phyloP scores from a whole-genome alignment of 225 moss, liverwort and hornwort species.

The Neckera pumila region DNA sequence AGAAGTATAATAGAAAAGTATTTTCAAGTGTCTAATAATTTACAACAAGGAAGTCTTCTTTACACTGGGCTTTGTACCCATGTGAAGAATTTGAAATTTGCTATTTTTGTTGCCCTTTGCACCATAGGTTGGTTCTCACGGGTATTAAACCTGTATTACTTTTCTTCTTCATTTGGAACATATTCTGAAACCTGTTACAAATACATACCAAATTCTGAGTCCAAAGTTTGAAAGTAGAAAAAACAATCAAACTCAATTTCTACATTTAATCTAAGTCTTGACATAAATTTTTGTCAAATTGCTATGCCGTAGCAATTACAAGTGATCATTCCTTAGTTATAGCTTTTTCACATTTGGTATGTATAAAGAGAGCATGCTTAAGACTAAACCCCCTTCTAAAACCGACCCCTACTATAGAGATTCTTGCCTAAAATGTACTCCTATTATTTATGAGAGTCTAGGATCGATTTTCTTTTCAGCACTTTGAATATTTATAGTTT shows the following conservation, averaged over 20 bases:
- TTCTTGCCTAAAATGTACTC: no score
- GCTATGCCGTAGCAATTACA: fast-evolving
- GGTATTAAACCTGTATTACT: not conserved
- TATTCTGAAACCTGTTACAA: not conserved
- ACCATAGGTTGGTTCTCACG: not conserved
- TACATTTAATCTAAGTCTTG: not conserved
- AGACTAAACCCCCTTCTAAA: no score
- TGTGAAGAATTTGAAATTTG: no score
- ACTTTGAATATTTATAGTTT: no score
- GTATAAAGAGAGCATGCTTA: fast-evolving
- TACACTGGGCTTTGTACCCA: no score
- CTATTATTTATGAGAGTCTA: no score
- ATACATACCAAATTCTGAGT: not conserved
- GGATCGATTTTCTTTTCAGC: no score
- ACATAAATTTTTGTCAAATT: not conserved
- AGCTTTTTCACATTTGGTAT: not conserved
- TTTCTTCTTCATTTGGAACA: not conserved
- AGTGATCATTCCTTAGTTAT: fast-evolving
- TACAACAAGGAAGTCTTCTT: not conserved
- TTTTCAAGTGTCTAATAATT: not conserved
- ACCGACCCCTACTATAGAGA: no score
- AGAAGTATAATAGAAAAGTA: not conserved
- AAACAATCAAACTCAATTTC: not conserved
- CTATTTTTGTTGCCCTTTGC: no score
- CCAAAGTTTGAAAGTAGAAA: not conserved